Evolutionary conservation across 2,329 filamentous ascomycete genomes (phyloP), one percentile per base, ranked within the genome.

Genomic region (Ascochyta koolunga): DNA sequence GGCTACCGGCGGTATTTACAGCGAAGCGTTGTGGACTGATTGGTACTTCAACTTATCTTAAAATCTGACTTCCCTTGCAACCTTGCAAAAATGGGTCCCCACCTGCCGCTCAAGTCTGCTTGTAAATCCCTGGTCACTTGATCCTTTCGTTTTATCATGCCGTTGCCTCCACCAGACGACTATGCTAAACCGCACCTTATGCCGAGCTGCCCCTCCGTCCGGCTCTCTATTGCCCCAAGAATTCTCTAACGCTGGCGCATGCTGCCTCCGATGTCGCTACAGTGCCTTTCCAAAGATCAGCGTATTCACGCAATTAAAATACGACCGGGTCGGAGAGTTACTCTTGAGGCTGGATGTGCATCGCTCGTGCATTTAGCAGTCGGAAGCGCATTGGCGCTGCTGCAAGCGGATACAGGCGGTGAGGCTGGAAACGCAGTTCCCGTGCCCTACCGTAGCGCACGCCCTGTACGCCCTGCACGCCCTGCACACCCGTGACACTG

Each of bases 401-500:
- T 27, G 33, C 40, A 46, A 16, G 53, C 64, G 66, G 66, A 68
- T 69, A 69, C 56, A 52, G 58, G 60, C 65, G 65, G 65, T 45
- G 32, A 10, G 21, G 18, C 46, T 47, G 61, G 63, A 64, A 64
- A 67, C 46, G 16, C 16, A 37, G 16, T 16, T 18, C 35, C 43
- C 50, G 50, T 57, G 39, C 36, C 18, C 43, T 18, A 41, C 52
- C 50, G 54, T 6, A 33, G 10, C n/a, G 11, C 22, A 39, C 37
- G 19, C 37, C 37, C 37, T 41, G 9, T 11, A 25, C n/a, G n/a
- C n/a, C n/a, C n/a, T n/a, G 11, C 24, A 40, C 38, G 22, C 38
- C 38, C 38, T 42, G 10, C 18, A 11, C 27, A 38, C 27, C 27
- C 11, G 27, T 29, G 27, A 29, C 35, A 22, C 43, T 42, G 47